Percentiles rank a stretch among this genome's conserved stretches.
Conservation (phyloP, 306 rosid genomes). For the Trichosanthes cucumerina region DNA sequence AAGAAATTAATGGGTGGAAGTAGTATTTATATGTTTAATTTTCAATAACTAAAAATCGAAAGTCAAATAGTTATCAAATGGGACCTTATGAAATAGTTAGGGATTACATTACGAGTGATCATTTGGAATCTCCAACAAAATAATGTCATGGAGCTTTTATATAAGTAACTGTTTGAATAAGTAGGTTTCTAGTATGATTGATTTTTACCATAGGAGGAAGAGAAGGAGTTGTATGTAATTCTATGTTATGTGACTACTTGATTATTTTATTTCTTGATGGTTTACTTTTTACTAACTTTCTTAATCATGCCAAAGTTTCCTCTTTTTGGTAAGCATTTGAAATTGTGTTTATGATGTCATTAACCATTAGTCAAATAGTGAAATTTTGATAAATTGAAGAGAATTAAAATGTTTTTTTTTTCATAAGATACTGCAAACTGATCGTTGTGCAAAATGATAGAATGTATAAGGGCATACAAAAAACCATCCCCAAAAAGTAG, state of each 20-base stretch:
- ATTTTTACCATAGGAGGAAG: not conserved
- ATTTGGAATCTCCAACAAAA: not conserved
- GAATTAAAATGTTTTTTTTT: not conserved
- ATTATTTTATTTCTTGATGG: not conserved
- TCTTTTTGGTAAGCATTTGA: not conserved
- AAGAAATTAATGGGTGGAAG: too few relatives aligned
- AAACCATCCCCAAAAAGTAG: too few relatives aligned
- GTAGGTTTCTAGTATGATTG: not conserved
- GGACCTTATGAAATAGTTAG: not conserved
- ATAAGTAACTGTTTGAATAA: not conserved
- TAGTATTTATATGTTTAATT: too few relatives aligned
- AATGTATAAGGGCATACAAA: too few relatives aligned
- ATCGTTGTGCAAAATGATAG: too few relatives aligned
- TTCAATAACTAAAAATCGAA: too few relatives aligned
- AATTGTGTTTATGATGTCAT: not conserved
- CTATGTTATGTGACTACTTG: not conserved
- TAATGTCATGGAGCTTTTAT: not conserved
- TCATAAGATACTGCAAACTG: too few relatives aligned
- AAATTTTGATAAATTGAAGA: not conserved
- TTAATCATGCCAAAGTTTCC: not conserved
- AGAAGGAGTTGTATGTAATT: not conserved
- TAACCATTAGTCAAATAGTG: not conserved
- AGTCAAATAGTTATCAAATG: too few relatives aligned
- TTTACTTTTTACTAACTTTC: not conserved
- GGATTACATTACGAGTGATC: not conserved